Evolutionary conservation across 345 rosid genomes (phyloP).

Genomic region (Nasturtium officinale): DNA sequence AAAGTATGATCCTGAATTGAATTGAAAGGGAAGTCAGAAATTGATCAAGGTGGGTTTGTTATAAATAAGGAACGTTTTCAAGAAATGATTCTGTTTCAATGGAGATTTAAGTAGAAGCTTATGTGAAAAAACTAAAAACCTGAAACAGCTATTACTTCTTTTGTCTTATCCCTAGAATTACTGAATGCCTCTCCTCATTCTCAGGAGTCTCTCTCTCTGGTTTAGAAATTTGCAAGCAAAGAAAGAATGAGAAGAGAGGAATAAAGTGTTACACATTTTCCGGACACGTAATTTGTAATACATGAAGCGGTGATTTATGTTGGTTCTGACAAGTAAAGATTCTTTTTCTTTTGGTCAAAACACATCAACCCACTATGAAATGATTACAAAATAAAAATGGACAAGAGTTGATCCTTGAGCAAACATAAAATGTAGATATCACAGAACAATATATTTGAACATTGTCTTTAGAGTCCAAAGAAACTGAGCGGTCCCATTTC

Average conservation of each 20-base stretch:
- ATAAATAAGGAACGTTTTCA: neutral
- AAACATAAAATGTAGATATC: too few species aligned
- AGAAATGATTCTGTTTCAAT: conserved; percentile 3
- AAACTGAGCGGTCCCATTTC: neutral
- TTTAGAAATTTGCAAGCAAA: conserved; percentile 26
- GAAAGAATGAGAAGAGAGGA: conserved; percentile 4
- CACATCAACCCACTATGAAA: neutral
- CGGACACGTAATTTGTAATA: neutral
- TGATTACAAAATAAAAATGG: neutral
- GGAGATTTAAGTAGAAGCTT: conserved; percentile 21
- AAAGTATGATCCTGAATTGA: conserved; percentile 34
- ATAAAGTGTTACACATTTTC: neutral
- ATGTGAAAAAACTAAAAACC: conserved; percentile 19
- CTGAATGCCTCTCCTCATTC: conserved; percentile 25
- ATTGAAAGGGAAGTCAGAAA: conserved; percentile 34
- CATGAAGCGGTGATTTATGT: neutral
- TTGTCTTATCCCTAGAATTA: conserved; percentile 24
- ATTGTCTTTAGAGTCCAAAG: neutral
- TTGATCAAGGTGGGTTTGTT: neutral
- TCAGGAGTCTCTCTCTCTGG: conserved; percentile 33
- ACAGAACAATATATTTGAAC: too few species aligned
- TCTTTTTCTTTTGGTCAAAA: too few species aligned
- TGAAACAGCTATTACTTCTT: conserved; percentile 29
- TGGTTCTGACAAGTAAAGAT: neutral
- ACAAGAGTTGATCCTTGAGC: neutral